Evolutionary conservation across 2,329 filamentous ascomycete genomes (phyloP), one percentile per base, ranked within the genome.

Genomic region (Hyphodiscus sp.): DNA sequence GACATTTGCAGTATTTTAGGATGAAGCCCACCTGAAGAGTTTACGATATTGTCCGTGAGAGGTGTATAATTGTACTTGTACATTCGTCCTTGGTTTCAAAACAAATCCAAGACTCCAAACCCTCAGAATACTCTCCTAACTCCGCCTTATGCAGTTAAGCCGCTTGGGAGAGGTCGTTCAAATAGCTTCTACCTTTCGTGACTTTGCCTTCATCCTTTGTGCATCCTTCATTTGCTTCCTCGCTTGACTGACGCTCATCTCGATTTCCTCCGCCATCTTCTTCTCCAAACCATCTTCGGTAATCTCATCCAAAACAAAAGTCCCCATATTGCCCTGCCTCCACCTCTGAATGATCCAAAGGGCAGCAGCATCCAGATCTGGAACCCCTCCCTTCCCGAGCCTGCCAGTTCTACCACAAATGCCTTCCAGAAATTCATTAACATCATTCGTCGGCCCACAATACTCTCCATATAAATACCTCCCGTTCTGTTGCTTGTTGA

Each of bases 271-370:
- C 20, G 73, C 65, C 55, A 71, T 71, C 54, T 73, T 71, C 64
- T 73, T 74, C 56, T 81, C 78, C 48, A 90, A 68, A 11, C 77
- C 75, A 50, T 81, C 79, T 41, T 80, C 77, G 19, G 75, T 77
- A 13, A 97, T 74, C 52, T 89, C 81, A 66, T 99, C 94, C 30
- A 99, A 75, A 19, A 90, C 72, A 65, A 95, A 94, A 42, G 73
- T 77, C 0, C 91, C 92, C 52, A 97, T 66, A 29, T 81, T 73
- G 1, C 94, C 94, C 20, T 76, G 77, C 49, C 91, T 80, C 88
- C 90, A 99, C 66, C 85, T 81, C 63, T 91, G 85, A 13, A 97
- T 78, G 54, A 95, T 75, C 78, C 89, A 89, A 38, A 90, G 72
- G 2, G 91, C 91, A 1, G 90, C 84, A 8, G 82, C 82, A 50